Evolutionary conservation across 225 moss, liverwort and hornwort genomes (phyloP).

Genomic region (Physcomitrium patens): DNA sequence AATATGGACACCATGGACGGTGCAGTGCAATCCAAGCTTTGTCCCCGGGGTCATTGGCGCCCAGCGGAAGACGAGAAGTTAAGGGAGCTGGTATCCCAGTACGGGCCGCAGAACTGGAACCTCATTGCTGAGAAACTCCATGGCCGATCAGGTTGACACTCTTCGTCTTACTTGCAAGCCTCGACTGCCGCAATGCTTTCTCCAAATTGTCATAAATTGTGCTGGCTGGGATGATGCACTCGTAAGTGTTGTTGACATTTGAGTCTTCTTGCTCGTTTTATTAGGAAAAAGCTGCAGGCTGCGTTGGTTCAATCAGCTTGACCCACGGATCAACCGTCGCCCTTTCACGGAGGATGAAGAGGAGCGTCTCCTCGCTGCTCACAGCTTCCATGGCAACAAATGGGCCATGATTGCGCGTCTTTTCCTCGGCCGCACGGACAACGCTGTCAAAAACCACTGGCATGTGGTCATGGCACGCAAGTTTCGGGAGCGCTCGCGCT

Average conservation of each 20-base stretch:
- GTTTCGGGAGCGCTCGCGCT: slow-evolving; percentile 82
- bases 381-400: slow-evolving; percentile 95
- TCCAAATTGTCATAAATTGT: not conserved
- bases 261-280: not conserved
- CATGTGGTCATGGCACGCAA: slow-evolving; percentile 95
- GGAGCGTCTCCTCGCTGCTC: slow-evolving; percentile 84
- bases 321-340: slow-evolving; percentile 88
- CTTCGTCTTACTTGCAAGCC: not conserved
- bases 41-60: slow-evolving; percentile 95
- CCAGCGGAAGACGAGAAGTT: slow-evolving; percentile 95
- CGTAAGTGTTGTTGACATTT: slow-evolving; percentile 14
- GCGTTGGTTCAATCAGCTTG: slow-evolving; percentile 97
- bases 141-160: slow-evolving; percentile 83
- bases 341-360: slow-evolving; percentile 96
- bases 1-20: slow-evolving; percentile 57
- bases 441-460: slow-evolving; percentile 98
- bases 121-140: slow-evolving; percentile 98
- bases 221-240: not conserved
- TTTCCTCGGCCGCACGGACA: slow-evolving; percentile 94
- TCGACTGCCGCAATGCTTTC: not conserved
- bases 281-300: slow-evolving; percentile 95
- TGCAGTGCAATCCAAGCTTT: slow-evolving; percentile 82
- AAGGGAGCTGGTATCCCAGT: slow-evolving; percentile 82
- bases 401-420: slow-evolving; percentile 98
- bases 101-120: slow-evolving; percentile 99